Conservation (phyloP, 768 basidiomycete genomes). For the Pleurotus citrinopileatus region DNA sequence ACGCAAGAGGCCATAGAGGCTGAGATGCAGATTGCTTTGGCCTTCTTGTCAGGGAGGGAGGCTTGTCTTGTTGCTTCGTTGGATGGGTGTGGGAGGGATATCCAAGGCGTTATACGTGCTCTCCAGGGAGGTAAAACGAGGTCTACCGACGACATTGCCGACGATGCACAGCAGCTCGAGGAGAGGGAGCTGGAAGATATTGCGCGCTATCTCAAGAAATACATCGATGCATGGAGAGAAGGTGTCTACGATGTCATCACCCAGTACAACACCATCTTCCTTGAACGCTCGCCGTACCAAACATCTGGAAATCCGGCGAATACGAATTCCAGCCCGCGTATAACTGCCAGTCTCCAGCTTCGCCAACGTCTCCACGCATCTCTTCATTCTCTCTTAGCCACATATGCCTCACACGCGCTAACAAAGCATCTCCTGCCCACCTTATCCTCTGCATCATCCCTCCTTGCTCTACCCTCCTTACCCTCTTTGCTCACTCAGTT, state of each 20-base stretch:
- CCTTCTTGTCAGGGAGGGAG: constrained; percentile 75
- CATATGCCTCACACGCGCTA: constrained; percentile 62
- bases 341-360: constrained; percentile 11
- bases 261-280: constrained; percentile 87
- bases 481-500: constrained; percentile 89
- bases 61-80: constrained; percentile 55
- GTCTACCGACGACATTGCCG: background rate
- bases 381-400: constrained; percentile 55
- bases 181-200: constrained; percentile 70
- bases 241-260: constrained; percentile 90
- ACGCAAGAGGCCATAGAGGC: constrained; percentile 30
- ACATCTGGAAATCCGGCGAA: no score
- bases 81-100: constrained; percentile 48
- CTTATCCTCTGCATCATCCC: constrained; percentile 55
- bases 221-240: constrained; percentile 90
- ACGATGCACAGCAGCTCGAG: constrained; percentile 35
- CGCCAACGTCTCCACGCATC: constrained; percentile 18
- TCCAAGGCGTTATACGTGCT: constrained; percentile 28
- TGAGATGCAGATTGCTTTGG: constrained; percentile 81
- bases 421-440: constrained; percentile 61
- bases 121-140: constrained; percentile 6
- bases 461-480: constrained; percentile 60
- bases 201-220: constrained; percentile 76
- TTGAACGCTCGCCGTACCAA: constrained; percentile 54
- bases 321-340: background rate